Percentiles rank a stretch among this genome's conserved stretches.
Conservation (phyloP, 129 eudicot genomes). For the Tagetes patula region DNA sequence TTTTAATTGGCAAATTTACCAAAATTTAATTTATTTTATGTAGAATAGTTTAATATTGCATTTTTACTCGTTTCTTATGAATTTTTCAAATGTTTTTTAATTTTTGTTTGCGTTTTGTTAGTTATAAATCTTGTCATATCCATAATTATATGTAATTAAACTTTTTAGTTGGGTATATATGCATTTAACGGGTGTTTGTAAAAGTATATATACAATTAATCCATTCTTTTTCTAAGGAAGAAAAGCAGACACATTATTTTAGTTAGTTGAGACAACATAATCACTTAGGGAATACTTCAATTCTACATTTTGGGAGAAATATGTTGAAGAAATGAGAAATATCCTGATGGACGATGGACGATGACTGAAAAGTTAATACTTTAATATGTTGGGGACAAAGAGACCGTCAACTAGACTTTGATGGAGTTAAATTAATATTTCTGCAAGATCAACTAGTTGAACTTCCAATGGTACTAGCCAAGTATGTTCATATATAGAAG, state of each 20-base stretch:
- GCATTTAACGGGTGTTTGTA: too few relatives aligned
- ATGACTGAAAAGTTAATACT: slow-evolving; percentile 72
- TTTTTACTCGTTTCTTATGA: too few relatives aligned
- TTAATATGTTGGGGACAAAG: slow-evolving; percentile 96
- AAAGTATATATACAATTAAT: too few relatives aligned
- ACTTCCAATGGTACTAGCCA: slow-evolving; percentile 74
- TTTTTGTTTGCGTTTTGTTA: too few relatives aligned
- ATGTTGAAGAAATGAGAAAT: slow-evolving; percentile 78
- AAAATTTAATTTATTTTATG: too few relatives aligned
- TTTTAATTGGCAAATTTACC: too few relatives aligned
- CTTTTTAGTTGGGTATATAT: too few relatives aligned
- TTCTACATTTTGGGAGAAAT: slow-evolving; percentile 39
- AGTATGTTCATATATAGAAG: neutral
- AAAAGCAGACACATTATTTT: neutral
- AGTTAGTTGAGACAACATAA: neutral
- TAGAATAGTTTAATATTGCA: too few relatives aligned
- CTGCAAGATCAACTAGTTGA: slow-evolving; percentile 65
- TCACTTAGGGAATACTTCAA: slow-evolving; percentile 4
- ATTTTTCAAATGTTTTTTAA: too few relatives aligned
- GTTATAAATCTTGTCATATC: too few relatives aligned
- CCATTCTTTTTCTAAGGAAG: neutral
- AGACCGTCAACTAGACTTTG: slow-evolving; percentile 90
- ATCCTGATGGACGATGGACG: slow-evolving; percentile 51
- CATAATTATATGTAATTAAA: too few relatives aligned
- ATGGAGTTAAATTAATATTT: slow-evolving; percentile 83